Conservation (phyloP, 2,329 filamentous ascomycete species). For the Aspergillus viridinutans region DNA sequence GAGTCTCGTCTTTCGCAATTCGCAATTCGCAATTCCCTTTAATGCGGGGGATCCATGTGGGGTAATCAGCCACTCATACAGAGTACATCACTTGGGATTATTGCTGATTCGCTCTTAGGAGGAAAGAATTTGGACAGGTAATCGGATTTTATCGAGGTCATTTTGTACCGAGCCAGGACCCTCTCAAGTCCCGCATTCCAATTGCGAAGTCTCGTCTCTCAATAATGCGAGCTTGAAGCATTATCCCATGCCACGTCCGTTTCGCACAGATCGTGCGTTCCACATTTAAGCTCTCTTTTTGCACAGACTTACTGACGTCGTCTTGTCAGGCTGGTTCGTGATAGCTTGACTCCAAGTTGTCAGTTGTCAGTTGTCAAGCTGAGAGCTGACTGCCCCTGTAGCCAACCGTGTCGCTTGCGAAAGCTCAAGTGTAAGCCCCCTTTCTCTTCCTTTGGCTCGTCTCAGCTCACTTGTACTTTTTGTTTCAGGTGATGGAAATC, state of each 20-base stretch:
- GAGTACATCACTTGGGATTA: no score
- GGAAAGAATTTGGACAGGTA: no score
- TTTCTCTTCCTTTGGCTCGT: background rate
- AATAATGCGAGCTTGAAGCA: background rate
- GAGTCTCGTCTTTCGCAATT: background rate
- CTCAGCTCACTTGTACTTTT: background rate
- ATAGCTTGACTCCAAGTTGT: background rate
- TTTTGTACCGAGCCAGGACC: no score
- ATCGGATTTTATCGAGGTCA: no score
- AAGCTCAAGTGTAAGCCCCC: slow-evolving; percentile 5
- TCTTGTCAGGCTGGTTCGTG: background rate
- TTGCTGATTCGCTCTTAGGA: no score
- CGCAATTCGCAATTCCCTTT: background rate
- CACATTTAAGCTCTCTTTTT: background rate
- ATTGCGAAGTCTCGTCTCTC: background rate
- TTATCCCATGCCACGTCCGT: background rate
- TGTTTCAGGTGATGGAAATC: slow-evolving; percentile 3
- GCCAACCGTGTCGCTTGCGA: slow-evolving; percentile 5
- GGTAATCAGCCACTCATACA: background rate
- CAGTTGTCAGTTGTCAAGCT: background rate
- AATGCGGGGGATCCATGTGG: background rate
- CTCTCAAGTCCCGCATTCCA: background rate
- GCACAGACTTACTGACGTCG: background rate
- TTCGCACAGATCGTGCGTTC: background rate
- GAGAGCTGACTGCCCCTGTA: background rate